A percentile compares a stretch with the other conserved stretches of the same genome.
Conservation (phyloP, 768 basidiomycete species). For the Boletus tylopilopsis region DNA sequence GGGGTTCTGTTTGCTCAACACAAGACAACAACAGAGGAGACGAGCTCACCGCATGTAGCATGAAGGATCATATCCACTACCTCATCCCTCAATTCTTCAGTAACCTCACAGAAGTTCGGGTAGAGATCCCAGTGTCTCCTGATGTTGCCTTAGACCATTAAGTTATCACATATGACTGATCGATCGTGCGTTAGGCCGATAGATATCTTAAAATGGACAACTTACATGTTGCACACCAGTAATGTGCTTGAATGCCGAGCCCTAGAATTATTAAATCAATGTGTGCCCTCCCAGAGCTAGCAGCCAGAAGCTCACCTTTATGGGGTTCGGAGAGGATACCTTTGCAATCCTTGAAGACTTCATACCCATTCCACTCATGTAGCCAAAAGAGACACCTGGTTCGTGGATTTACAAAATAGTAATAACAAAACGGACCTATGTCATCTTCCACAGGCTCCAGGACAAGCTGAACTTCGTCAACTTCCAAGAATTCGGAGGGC, state of each 20-base stretch:
- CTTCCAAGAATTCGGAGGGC: slow-evolving; percentile 27
- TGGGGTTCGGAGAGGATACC: slow-evolving; percentile 19
- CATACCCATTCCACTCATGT: slow-evolving; percentile 36
- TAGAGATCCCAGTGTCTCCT: slow-evolving; percentile 37
- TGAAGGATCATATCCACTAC: slow-evolving; percentile 25
- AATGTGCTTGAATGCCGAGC: slow-evolving; percentile 27
- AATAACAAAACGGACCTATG: slow-evolving; percentile 29
- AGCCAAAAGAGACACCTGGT: slow-evolving; percentile 51
- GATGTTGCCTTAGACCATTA: not conserved
- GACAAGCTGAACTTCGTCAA: slow-evolving; percentile 39
- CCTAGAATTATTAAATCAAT: too few species aligned
- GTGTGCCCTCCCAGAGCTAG: not conserved
- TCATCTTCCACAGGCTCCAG: slow-evolving; percentile 37
- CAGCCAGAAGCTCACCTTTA: slow-evolving; percentile 15
- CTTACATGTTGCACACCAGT: slow-evolving; percentile 30
- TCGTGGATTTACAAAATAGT: slow-evolving; percentile 51
- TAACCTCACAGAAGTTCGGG: slow-evolving; percentile 26
- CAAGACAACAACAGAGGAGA: not conserved
- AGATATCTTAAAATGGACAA: not conserved
- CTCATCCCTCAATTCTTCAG: slow-evolving; percentile 25
- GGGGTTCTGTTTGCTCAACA: not conserved
- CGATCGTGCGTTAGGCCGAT: slow-evolving; percentile 6
- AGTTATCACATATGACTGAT: not conserved
- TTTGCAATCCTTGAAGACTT: slow-evolving; percentile 28
- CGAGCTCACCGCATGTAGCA: slow-evolving; percentile 23